Percentiles rank a stretch among this genome's conserved stretches.
Evolutionary conservation across 768 basidiomycete species (phyloP).

Genomic region (Pleurotus pulmonarius): DNA sequence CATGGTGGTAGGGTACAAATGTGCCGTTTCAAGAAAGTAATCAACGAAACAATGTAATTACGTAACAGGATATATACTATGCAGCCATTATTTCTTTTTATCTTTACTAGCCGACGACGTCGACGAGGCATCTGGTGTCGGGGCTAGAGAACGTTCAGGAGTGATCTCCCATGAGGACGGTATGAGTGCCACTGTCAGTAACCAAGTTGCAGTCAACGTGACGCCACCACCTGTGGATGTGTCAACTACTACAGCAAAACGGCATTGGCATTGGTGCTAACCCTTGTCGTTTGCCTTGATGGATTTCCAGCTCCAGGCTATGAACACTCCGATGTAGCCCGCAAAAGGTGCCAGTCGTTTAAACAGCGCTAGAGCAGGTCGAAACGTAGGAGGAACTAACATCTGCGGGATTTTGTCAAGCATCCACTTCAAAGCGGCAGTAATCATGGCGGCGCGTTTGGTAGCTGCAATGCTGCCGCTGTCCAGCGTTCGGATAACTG

Average conservation of each 20-base stretch:
- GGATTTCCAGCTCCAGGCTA: constrained; percentile 76
- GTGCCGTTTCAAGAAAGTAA: too few species aligned
- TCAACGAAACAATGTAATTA: too few species aligned
- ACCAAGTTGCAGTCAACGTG: constrained; percentile 80
- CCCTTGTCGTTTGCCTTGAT: constrained; percentile 69
- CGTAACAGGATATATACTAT: too few species aligned
- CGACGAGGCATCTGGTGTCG: too few species aligned
- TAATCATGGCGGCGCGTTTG: constrained; percentile 72
- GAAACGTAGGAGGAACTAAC: constrained; percentile 58
- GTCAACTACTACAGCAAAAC: constrained; percentile 11
- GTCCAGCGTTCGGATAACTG: constrained; percentile 62
- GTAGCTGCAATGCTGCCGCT: constrained; percentile 63
- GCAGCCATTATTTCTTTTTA: too few species aligned
- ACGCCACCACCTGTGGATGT: constrained; percentile 60
- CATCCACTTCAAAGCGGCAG: constrained; percentile 70
- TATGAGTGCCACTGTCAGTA: constrained; percentile 71
- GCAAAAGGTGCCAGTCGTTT: constrained; percentile 61
- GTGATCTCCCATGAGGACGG: constrained; percentile 66
- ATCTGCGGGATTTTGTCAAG: constrained; percentile 59
- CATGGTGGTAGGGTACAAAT: too few species aligned
- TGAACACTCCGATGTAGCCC: constrained; percentile 70
- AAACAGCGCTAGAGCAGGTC: constrained; percentile 53
- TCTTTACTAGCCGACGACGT: too few species aligned
- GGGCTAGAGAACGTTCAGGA: background rate
- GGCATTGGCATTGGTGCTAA: constrained; percentile 17